phyloP scores from a whole-genome alignment of 257 asterid species.

The Salvia splendens region DNA sequence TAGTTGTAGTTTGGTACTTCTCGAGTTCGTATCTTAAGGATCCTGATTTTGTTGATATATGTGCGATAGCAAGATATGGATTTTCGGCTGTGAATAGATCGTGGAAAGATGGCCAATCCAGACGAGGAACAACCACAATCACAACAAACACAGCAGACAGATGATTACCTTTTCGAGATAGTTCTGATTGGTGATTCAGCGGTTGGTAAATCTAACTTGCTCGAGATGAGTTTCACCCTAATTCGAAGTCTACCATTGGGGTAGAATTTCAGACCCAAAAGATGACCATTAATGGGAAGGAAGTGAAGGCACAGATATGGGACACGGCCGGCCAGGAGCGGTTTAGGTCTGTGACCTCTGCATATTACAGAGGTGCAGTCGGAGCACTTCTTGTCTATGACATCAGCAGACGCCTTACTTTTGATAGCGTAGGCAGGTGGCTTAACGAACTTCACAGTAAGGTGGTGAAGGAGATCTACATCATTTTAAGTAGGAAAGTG shows the following conservation, averaged over 20 bases:
- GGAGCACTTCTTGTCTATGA: constrained; percentile 97
- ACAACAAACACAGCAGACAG: constrained; percentile 37
- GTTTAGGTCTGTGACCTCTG: constrained; percentile 95
- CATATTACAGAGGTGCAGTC: constrained; percentile 96
- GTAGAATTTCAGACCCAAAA: constrained; percentile 98
- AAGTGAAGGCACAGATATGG: constrained; percentile 97
- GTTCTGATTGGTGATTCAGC: constrained; percentile 89
- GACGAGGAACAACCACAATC: constrained; percentile 49
- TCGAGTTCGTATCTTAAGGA: constrained; percentile 22
- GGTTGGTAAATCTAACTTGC: constrained; percentile 92
- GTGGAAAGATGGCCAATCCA: constrained; percentile 58
- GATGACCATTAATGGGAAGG: constrained; percentile 79
- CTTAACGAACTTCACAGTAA: constrained; percentile 96
- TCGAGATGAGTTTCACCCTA: constrained; percentile 85
- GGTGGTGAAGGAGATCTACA: constrained; percentile 78
- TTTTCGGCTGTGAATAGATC: constrained; percentile 36
- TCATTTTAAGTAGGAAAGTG: constrained; percentile 84
- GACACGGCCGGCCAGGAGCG: constrained; percentile 99
- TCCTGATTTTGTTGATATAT: constrained; percentile 24
- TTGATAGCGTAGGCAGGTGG: constrained; percentile 84
- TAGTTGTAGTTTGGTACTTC: constrained; percentile 14
- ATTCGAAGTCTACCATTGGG: constrained; percentile 92
- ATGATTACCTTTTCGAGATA: constrained; percentile 85
- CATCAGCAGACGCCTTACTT: constrained; percentile 87
- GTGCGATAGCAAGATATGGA: constrained; percentile 43